Conservation (phyloP, 2,329 filamentous ascomycete species). For the Tolypocladium sp. region DNA sequence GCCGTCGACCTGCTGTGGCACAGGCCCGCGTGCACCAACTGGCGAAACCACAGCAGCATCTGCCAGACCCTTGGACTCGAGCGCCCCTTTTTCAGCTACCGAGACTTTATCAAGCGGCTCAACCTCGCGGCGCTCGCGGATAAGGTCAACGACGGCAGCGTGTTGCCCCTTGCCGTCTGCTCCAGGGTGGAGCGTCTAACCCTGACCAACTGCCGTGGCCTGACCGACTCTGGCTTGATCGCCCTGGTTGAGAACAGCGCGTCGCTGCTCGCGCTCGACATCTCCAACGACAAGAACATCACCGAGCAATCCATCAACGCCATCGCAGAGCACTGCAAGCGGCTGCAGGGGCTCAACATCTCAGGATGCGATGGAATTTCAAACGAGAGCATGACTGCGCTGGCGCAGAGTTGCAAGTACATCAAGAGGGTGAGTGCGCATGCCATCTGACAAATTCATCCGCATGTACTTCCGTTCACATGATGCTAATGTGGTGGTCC, state of each 20-base stretch:
- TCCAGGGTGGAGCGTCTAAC: constrained; percentile 89
- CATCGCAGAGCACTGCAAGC: constrained; percentile 72
- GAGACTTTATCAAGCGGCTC: constrained; percentile 81
- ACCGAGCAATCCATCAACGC: constrained; percentile 72
- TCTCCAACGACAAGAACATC: constrained; percentile 76
- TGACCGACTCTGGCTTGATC: constrained; percentile 78
- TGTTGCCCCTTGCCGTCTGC: constrained; percentile 73
- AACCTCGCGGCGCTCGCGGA: constrained; percentile 75
- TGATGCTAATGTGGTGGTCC: background rate
- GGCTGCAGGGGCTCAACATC: constrained; percentile 87
- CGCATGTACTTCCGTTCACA: background rate
- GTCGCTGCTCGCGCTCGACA: constrained; percentile 79
- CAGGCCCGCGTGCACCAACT: constrained; percentile 81
- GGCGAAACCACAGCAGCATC: constrained; percentile 71
- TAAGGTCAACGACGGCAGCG: constrained; percentile 78
- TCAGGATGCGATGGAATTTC: constrained; percentile 78
- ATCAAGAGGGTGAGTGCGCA: constrained; percentile 67
- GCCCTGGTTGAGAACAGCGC: constrained; percentile 70
- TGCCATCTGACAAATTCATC: background rate
- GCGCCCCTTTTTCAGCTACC: constrained; percentile 80
- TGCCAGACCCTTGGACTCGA: constrained; percentile 65
- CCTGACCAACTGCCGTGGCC: constrained; percentile 74
- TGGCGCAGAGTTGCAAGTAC: constrained; percentile 75
- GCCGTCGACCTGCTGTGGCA: constrained; percentile 93
- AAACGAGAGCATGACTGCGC: constrained; percentile 71